A percentile compares a stretch with the other conserved stretches of the same genome.
Conservation (phyloP, 495 filamentous ascomycete species). For the Tetracladium setigerum region DNA sequence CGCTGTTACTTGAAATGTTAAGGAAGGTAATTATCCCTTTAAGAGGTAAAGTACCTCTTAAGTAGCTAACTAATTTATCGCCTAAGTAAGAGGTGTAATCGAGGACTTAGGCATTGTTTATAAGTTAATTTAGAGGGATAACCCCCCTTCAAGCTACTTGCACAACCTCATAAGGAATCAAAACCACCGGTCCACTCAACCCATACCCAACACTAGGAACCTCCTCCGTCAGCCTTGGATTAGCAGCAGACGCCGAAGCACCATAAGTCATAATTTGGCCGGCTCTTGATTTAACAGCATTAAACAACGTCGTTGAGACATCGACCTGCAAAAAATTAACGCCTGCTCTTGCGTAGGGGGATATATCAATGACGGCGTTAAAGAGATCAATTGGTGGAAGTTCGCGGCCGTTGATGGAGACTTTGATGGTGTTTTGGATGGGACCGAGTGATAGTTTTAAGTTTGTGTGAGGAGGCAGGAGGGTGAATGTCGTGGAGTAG, state of each 20-base stretch:
- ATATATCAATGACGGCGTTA: conserved; percentile 19
- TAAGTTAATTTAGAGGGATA: too few relatives aligned
- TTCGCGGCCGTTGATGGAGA: conserved; percentile 18
- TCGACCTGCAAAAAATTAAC: conserved; percentile 17
- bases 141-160: background rate
- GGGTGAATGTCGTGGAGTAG: conserved; percentile 34
- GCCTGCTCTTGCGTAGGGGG: conserved; percentile 11
- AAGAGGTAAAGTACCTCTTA: too few relatives aligned
- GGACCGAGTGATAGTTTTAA: conserved; percentile 24
- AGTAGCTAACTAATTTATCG: too few relatives aligned
- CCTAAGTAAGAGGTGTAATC: too few relatives aligned
- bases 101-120: too few relatives aligned
- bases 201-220: background rate
- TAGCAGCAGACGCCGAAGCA: background rate
- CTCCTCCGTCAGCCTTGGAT: background rate
- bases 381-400: conserved; percentile 22
- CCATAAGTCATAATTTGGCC: background rate
- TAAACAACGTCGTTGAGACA: conserved; percentile 19
- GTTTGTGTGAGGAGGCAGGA: conserved; percentile 23
- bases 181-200: background rate
- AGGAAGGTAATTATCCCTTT: too few relatives aligned
- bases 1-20: too few relatives aligned
- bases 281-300: conserved; percentile 16
- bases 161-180: background rate
- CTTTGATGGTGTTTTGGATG: conserved; percentile 26